Evolutionary conservation across 108 stramenopile species (phyloP).

Genomic region (Cyclostephanos tholiformis): DNA sequence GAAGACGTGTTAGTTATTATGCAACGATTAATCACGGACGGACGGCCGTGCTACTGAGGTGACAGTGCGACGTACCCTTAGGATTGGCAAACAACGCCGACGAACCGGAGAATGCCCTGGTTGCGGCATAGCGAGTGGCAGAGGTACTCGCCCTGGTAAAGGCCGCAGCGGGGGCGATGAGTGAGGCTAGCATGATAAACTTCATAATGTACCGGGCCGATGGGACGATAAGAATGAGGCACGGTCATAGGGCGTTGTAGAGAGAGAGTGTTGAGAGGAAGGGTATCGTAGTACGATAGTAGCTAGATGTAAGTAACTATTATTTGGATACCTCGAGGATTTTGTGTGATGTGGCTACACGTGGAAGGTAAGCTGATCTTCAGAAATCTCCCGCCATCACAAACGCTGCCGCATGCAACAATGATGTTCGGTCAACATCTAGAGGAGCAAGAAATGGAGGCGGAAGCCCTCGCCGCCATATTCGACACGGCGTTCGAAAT

Average conservation of each 20-base stretch:
- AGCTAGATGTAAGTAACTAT: too few species aligned
- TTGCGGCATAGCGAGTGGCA: conserved; percentile 38
- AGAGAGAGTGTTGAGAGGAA: too few species aligned
- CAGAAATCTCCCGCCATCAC: too few species aligned
- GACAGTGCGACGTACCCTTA: conserved; percentile 52
- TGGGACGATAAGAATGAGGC: too few species aligned
- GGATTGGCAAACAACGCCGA: conserved; percentile 68
- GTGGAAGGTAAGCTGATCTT: too few species aligned
- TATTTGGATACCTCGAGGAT: too few species aligned
- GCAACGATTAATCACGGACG: neutral
- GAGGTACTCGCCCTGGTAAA: conserved; percentile 34
- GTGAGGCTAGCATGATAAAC: conserved; percentile 51
- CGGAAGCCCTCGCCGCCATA: conserved; percentile 83
- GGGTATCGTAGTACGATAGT: too few species aligned
- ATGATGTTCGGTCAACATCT: conserved; percentile 72
- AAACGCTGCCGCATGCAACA: neutral
- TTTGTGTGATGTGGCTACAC: too few species aligned
- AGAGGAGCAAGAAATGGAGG: conserved; percentile 91
- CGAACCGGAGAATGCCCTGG: conserved; percentile 73
- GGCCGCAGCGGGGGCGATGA: conserved; percentile 61
- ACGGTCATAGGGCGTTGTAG: too few species aligned
- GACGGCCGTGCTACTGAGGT: neutral
- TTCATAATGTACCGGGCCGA: conserved; percentile 26
- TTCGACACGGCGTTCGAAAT: conserved; percentile 75
- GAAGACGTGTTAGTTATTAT: conserved; percentile 3